Percentiles rank a stretch among this genome's conserved stretches.
Evolutionary conservation across 257 asterid species (phyloP).

Genomic region (Prunella vulgaris): DNA sequence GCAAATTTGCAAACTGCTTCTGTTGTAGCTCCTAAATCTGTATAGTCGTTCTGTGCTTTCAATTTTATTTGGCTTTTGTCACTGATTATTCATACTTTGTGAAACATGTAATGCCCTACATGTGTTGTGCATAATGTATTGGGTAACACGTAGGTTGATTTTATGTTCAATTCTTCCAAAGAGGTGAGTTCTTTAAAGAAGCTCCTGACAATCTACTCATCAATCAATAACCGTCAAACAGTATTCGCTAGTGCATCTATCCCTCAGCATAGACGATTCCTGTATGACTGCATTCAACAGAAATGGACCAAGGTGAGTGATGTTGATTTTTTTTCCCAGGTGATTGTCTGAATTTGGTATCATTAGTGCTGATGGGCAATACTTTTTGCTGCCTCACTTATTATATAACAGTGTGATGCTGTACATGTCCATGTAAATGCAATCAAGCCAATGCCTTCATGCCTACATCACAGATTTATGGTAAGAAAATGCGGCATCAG

Average conservation of each 20-base stretch:
- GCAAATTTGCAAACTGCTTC: not conserved
- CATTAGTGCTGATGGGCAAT: conserved; percentile 19
- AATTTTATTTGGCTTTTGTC: conserved; percentile 3
- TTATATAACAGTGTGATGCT: conserved; percentile 63
- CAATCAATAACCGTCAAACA: conserved; percentile 73
- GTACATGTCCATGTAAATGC: conserved; percentile 79
- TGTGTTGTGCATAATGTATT: conserved; percentile 11
- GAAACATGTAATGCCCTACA: not conserved
- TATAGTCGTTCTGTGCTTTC: not conserved
- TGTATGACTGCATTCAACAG: conserved; percentile 78
- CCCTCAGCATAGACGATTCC: conserved; percentile 84
- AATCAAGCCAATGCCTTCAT: conserved; percentile 79
- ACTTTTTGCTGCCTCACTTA: conserved; percentile 24
- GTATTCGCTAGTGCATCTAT: conserved; percentile 91
- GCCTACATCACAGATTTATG: conserved; percentile 83
- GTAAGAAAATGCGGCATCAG: conserved; percentile 39
- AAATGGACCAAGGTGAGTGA: conserved; percentile 89
- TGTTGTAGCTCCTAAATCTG: not conserved
- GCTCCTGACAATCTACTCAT: conserved; percentile 77
- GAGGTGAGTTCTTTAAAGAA: conserved; percentile 71
- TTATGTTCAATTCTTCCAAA: conserved; percentile 82
- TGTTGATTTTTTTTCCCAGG: not conserved
- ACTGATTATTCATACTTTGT: not conserved
- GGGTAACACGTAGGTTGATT: conserved; percentile 63
- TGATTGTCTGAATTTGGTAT: conserved; percentile 1